Base-by-base conservation (phyloP, 345 rosid genomes). In the Rhizophora apiculata region DNA sequence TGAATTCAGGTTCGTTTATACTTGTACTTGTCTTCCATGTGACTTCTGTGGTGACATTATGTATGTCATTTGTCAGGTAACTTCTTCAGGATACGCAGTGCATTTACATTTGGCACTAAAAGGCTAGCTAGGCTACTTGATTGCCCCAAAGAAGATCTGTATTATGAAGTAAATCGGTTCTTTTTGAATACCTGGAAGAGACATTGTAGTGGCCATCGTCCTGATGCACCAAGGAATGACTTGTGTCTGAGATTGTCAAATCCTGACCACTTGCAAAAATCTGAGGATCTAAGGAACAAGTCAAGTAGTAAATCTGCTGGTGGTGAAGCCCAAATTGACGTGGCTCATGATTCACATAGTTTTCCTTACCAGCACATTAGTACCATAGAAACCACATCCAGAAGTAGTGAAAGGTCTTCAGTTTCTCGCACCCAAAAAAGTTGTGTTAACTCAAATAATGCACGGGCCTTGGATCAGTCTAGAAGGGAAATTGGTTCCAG, bases 181-280 rank as follows among this genome's bases (percentile, higher is more conserved):
- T 79, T 79, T 68, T n/a, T 30, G 60, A 70, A 74, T 30, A 67
- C 79, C 15, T 74, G 71, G 82, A 60, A 71, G 8, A 67, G 70
- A 65, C 67, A 58, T 71, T 67, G 76, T 34, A 70, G 48, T 21
- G 67, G 78, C 29, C 36, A 57, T 63, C 70, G 70, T n/a, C 72
- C 67, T 21, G 78, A 79, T 67, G 67, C 68, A 29, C 68, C 60
- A 1, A 37, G 36, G 46, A 39, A 37, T 68, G 62, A 62, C 58
- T 6, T 64, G 19, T 24, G 9, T 34, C 19, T 22, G 24, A 30
- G 32, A 59, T 43, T 29, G n/a, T 19, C 37, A 15, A 55, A 63
- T 31, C 8, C 56, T 37, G 39, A 64, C 55, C 31, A 69, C 26
- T 20, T 37, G 30, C 31, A 53, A 31, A 63, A 19, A 20, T 46